Percentiles rank a stretch among this genome's conserved stretches.
Evolutionary conservation across 2,329 filamentous ascomycete genomes (phyloP).

Genomic region (Allantophomopsis cytisporea): DNA sequence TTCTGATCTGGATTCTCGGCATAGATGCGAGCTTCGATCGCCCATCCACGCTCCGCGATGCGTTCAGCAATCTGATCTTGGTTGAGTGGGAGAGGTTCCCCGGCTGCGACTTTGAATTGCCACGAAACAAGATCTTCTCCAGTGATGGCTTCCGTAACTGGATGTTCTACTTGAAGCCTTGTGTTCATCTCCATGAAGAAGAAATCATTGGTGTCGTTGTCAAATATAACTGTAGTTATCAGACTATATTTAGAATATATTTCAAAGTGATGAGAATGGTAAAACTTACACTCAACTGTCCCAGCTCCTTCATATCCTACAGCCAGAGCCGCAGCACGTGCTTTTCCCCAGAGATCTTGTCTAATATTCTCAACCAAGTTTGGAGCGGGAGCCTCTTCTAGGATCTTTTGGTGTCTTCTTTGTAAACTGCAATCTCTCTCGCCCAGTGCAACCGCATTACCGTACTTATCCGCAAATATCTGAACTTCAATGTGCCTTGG

Average conservation of each 20-base stretch:
- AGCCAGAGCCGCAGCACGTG: constrained; percentile 53
- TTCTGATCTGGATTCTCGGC: constrained; percentile 86
- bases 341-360: constrained; percentile 51
- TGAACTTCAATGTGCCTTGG: constrained; percentile 84
- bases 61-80: constrained; percentile 52
- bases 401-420: constrained; percentile 76
- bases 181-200: constrained; percentile 82
- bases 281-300: constrained; percentile 68
- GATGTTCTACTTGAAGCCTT: constrained; percentile 89
- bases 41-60: constrained; percentile 67
- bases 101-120: constrained; percentile 81
- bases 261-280: constrained; percentile 22
- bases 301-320: constrained; percentile 83
- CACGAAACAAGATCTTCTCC: constrained; percentile 78
- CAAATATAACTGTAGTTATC: constrained; percentile 55
- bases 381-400: constrained; percentile 80
- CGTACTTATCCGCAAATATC: constrained; percentile 72
- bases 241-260: constrained; percentile 27
- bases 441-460: constrained; percentile 69
- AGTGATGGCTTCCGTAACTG: constrained; percentile 74
- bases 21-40: constrained; percentile 93
- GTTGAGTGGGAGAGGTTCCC: constrained; percentile 49
- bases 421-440: constrained; percentile 85
- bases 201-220: constrained; percentile 68
- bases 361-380: constrained; percentile 42